These are phyloP conservation scores for Gossypium armourianum DNA, from an alignment of 441 rosid genomes.

Conservation along the genomic window DNA sequence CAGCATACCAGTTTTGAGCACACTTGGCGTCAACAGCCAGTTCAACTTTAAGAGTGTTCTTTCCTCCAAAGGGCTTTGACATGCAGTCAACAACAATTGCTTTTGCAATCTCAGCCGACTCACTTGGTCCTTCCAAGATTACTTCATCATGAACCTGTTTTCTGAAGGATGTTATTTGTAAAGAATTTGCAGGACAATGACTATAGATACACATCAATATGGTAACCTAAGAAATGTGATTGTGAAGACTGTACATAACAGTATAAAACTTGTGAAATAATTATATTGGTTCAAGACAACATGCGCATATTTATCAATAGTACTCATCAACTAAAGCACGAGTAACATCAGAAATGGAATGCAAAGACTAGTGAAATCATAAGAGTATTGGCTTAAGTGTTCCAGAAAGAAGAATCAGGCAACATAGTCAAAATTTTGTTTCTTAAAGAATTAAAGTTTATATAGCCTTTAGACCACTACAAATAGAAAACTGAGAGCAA, in stretches of 20 bases:
- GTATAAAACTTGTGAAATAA: background rate
- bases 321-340: too few species aligned
- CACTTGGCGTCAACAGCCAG: constrained; percentile 82
- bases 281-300: background rate
- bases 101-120: constrained; percentile 74
- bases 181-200: background rate
- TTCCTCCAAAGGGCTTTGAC: constrained; percentile 64
- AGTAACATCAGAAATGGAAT: background rate
- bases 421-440: background rate
- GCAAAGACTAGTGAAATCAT: background rate
- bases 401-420: background rate
- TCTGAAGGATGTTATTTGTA: constrained; percentile 16
- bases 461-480: background rate
- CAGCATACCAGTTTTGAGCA: constrained; percentile 86
- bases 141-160: constrained; percentile 94
- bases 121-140: constrained; percentile 89
- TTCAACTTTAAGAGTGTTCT: constrained; percentile 65
- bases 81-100: constrained; percentile 77
- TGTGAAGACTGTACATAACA: background rate
- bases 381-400: background rate
- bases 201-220: background rate
- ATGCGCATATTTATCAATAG: background rate
- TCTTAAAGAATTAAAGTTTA: background rate
- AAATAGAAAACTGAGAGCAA: background rate
- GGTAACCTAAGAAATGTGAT: background rate